Base-by-base conservation (phyloP, 2,329 filamentous ascomycete species). In the Trichothecium roseum region DNA sequence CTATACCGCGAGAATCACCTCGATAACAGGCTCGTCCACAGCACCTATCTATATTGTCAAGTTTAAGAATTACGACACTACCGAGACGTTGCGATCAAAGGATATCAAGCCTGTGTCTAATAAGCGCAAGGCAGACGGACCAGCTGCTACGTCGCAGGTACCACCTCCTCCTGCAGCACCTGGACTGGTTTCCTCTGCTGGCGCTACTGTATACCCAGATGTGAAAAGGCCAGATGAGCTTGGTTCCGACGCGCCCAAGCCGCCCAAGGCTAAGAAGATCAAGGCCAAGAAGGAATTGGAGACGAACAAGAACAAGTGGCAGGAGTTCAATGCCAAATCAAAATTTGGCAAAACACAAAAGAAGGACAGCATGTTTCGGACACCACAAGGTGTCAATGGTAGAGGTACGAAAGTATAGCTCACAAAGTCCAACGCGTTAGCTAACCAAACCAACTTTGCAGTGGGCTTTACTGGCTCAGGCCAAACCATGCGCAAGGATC, bases 291-390 rank as follows among this genome's bases (percentile, higher is more conserved):
- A 88, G 57, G 85, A 93, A 54, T 71, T 96, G 17, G 89, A 96
- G 63, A 84, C 79, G 43, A 81, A 83, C 52, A 94, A 94, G 67
- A 84, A 65, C 52, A 94, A 91, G 55, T 98, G 91, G 91, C 83
- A 95, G 55, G 84, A 93, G 44, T 98, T 94, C 58, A 83, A 78
- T 45, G 69, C 72, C 51, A 94, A 93, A 57, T 73, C 70, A 32
- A 88, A 85, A 53, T 66, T 76, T 44, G 74, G 68, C 44, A 81
- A 81, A 56, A 45, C 62, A 4, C 60, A 63, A 29, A 89, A 89
- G 64, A 94, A 94, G 62, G 85, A 94, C 33, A 94, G 86, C 68
- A 95, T 95, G 88, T 95, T 95, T 57, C 79, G 88, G 32, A 95
- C 88, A 3, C 86, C 87, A 1, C 87, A 94, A 22, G 81, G 85